Base-by-base conservation (phyloP, 768 basidiomycete species). In the Lyophyllum shimeji region DNA sequence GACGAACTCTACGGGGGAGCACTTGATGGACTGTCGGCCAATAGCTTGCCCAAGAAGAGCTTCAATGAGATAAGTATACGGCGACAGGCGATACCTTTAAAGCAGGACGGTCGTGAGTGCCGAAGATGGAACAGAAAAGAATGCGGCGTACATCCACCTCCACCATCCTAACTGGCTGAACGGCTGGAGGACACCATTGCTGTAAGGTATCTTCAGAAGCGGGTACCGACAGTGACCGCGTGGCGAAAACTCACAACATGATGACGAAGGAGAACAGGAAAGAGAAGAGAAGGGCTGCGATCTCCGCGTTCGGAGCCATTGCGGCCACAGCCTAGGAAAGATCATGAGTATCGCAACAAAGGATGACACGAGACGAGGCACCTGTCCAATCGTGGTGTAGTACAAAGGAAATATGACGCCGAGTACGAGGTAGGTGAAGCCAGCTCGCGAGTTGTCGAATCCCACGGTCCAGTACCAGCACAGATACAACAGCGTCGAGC, bases 381-480 rank as follows among this genome's bases (percentile, higher is more conserved):
- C 81, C 62, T 83, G 82, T 5, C 76, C 83, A 51, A 87, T 76
- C 0, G 82, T 81, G 12, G 82, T 82, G 60, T 83, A 86, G 60
- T 84, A 89, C 0, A 82, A 29, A 6, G 85, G 82, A 64, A 80
- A 86, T 21, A 83, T 59, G 24, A 88, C 59, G 18, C 74, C 78
- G 23, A 84, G 57, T 61, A 83, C 69, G 6, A 88, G 74, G 63
- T 76, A 86, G 2, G 81, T 82, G 62, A 81, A 87, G n/a, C 79
- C 87, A 3, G 77, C 84, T 34, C 85, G 71, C 12, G 75, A 73
- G 1, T 68, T 71, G 8, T 75, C 73, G 62, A 84, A 84, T 0
- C 86, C 86, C 48, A 87, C 82, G 4, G 85, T 85, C 82, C 82
- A 87, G 68, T 79, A 89, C 86, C 86, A 89, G 61, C 79, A 82